phyloP scores from a whole-genome alignment of 768 basidiomycete genomes.

The Termitomyces heimii region DNA sequence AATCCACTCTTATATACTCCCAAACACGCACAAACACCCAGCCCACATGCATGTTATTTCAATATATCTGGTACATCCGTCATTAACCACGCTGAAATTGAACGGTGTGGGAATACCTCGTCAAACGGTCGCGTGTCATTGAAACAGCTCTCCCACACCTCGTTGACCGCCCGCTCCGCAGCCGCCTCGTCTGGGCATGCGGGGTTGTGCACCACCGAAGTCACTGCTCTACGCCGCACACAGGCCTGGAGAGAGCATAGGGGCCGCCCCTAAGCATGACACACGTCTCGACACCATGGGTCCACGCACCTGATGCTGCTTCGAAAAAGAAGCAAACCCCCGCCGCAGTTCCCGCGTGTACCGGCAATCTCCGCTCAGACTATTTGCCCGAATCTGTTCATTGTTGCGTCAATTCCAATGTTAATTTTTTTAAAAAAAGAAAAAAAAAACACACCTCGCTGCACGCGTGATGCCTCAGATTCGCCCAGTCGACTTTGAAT shows the following conservation, averaged over 20 bases:
- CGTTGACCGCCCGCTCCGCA: constrained; percentile 88
- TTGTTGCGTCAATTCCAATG: too few relatives aligned
- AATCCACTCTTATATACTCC: constrained; percentile 17
- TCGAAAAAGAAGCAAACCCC: constrained; percentile 75
- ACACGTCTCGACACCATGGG: not conserved
- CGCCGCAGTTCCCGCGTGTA: constrained; percentile 78
- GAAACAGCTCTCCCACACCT: constrained; percentile 97
- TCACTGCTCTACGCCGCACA: constrained; percentile 79
- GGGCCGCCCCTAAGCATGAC: not conserved
- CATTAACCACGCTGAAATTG: not conserved
- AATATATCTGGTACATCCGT: constrained; percentile 15
- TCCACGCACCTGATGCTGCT: constrained; percentile 83
- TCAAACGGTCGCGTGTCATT: constrained; percentile 95
- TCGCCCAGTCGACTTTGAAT: constrained; percentile 90
- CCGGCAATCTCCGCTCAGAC: constrained; percentile 88
- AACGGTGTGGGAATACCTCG: constrained; percentile 52
- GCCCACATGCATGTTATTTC: not conserved
- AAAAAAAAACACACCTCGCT: constrained; percentile 61
- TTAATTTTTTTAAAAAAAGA: not conserved
- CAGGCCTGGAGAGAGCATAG: constrained; percentile 54
- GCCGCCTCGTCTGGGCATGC: constrained; percentile 67
- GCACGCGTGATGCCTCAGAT: constrained; percentile 92
- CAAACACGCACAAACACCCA: constrained; percentile 22
- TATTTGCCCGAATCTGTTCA: constrained; percentile 95
- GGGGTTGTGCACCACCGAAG: constrained; percentile 79